phyloP scores from a whole-genome alignment of 371 early-diverging fungal species.

The Mortierella sp. region DNA sequence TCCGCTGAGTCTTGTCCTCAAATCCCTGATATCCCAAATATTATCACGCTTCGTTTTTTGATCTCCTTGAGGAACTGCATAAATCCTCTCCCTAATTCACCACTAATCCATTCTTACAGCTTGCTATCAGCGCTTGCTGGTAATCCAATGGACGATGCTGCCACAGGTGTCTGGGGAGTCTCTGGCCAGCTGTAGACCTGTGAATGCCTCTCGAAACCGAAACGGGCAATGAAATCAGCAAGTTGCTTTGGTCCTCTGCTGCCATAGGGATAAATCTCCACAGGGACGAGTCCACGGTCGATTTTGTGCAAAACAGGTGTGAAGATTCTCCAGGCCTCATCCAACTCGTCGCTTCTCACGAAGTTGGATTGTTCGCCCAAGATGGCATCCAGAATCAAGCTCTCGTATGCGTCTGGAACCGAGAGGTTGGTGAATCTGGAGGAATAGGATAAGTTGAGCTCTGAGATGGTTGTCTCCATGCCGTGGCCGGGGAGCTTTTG shows the following conservation, averaged over 20 bases:
- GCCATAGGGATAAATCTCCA: constrained; percentile 86
- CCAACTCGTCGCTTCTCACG: constrained; percentile 94
- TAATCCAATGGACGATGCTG: constrained; percentile 4
- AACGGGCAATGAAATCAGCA: constrained; percentile 74
- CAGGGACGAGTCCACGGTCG: constrained; percentile 73
- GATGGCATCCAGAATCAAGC: constrained; percentile 88
- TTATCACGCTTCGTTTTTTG: too few relatives aligned
- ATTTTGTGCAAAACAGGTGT: constrained; percentile 93
- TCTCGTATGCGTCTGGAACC: constrained; percentile 96
- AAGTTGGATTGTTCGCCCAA: constrained; percentile 94
- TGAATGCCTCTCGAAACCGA: constrained; percentile 67
- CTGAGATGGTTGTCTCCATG: constrained; percentile 75
- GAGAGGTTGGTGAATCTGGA: constrained; percentile 81
- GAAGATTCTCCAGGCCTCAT: constrained; percentile 95
- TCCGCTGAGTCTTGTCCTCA: not conserved
- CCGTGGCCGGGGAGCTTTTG: constrained; percentile 89
- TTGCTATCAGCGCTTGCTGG: constrained; percentile 30
- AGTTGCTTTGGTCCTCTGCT: constrained; percentile 86
- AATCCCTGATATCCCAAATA: too few relatives aligned
- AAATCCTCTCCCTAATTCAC: too few relatives aligned
- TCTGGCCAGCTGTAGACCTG: constrained; percentile 52
- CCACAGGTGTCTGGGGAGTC: constrained; percentile 35
- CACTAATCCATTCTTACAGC: constrained; percentile 11
- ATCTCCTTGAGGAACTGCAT: too few relatives aligned
- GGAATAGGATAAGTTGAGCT: constrained; percentile 89